Evolutionary conservation across 2,329 filamentous ascomycete genomes (phyloP), one percentile per base, ranked within the genome.

Genomic region (Ustulina deusta): DNA sequence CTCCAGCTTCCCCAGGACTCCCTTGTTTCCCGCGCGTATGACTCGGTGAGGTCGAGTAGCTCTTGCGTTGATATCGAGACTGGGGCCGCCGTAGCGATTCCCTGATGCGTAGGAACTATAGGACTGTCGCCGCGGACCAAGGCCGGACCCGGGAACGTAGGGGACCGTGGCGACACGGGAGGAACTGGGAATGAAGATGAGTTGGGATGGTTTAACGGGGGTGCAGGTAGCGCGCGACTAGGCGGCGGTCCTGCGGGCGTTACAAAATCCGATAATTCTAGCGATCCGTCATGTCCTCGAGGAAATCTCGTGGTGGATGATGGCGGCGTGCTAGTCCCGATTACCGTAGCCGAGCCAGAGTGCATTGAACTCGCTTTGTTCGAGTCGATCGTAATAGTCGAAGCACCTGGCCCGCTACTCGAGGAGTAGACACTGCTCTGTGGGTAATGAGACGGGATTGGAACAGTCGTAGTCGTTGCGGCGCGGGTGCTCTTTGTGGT

Each of bases 201-300:
- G 57, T 56, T 68, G 10, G 71, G 66, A 51, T 66, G 66, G 1
- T 60, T 64, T n/a, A 66, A 63, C 6, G 78, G 74, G 0, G 74
- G 69, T 3, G 73, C 69, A 0, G 83, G 82, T 2, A 86, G 78
- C 2, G 82, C 81, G n/a, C 79, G 77, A 5, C 70, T 82, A 0
- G 84, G 84, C 0, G 84, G 83, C 0, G 85, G 83, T 0, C 83
- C 82, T 25, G 72, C 76, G 2, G 77, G 77, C 25, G 71, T 76
- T 13, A 76, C 73, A 1, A 77, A 72, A 29, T 79, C 79, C 0
- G 80, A 79, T 6, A 82, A 80, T 69, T 80, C 78, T 4, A 81
- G 74, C 2, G 76, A 75, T 2, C 68, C 64, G 22, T 81, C 79
- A 54, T 81, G 79, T 0, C 79, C 79, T 1, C 80, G 76, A 0